phyloP scores from a whole-genome alignment of 345 rosid genomes.

The Trapa incisa region DNA sequence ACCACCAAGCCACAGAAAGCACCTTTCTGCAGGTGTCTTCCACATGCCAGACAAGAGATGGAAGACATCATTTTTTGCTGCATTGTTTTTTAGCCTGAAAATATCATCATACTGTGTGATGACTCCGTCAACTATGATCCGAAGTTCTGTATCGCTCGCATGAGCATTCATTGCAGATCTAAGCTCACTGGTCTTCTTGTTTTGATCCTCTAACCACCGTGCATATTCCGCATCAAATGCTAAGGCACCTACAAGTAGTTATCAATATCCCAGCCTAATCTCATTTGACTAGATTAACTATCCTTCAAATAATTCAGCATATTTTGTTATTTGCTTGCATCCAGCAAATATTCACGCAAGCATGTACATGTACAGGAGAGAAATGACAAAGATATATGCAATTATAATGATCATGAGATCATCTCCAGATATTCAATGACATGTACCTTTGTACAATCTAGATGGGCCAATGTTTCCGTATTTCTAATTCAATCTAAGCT shows the following conservation, averaged over 20 bases:
- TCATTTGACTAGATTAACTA: neutral
- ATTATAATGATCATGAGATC: too few relatives aligned
- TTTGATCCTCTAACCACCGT: conserved; percentile 90
- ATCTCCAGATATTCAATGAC: too few relatives aligned
- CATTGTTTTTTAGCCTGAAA: conserved; percentile 85
- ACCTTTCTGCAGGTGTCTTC: conserved; percentile 99
- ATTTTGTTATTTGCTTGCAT: too few relatives aligned
- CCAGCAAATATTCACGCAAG: too few relatives aligned
- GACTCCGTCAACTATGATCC: conserved; percentile 66
- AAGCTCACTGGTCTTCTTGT: conserved; percentile 70
- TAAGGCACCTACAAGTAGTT: conserved; percentile 61
- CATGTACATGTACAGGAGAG: too few relatives aligned
- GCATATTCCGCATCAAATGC: conserved; percentile 92
- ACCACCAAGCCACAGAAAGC: conserved; percentile 99
- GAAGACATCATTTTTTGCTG: conserved; percentile 93
- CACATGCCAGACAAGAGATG: conserved; percentile 97
- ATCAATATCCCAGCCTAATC: too few relatives aligned
- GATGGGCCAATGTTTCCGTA: too few relatives aligned
- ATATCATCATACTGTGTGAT: conserved; percentile 89
- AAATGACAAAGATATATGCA: too few relatives aligned
- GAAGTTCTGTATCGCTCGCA: conserved; percentile 93
- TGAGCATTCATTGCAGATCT: conserved; percentile 87
- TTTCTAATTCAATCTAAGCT: too few relatives aligned
- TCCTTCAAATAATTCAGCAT: neutral
- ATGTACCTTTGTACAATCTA: too few relatives aligned